These are phyloP conservation scores for Rhizophagus prolifer DNA, from an alignment of 192 early-diverging fungal genomes.

Conservation along the genomic window DNA sequence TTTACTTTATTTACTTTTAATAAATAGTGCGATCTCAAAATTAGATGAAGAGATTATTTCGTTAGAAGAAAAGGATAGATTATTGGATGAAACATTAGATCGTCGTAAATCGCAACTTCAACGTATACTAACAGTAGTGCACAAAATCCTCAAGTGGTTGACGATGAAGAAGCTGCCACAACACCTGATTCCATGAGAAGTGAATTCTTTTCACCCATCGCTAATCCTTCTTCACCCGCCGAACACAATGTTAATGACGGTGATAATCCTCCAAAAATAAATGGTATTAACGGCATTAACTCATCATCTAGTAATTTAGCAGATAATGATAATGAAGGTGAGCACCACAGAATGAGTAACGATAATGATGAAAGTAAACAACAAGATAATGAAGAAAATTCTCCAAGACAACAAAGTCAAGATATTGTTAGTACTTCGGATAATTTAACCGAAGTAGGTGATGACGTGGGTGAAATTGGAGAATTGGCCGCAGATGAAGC, in stretches of 20 bases:
- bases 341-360: background rate
- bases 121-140: conserved; percentile 6
- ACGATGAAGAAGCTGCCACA: background rate
- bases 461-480: background rate
- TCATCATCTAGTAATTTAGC: background rate
- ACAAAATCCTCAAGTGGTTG: background rate
- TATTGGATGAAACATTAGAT: background rate
- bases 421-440: background rate
- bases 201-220: conserved; percentile 1
- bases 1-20: background rate
- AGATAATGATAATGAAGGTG: background rate
- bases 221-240: background rate
- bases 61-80: conserved; percentile 16
- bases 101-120: background rate
- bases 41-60: conserved; percentile 14
- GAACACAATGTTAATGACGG: background rate
- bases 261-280: background rate
- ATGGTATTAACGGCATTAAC: background rate
- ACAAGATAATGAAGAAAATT: background rate
- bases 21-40: conserved; percentile 2
- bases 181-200: conserved; percentile 11
- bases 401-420: background rate
- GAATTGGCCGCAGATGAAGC: background rate
- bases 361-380: background rate
- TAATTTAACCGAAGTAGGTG: background rate